These are phyloP conservation scores for Phytopythium sindhum DNA, from an alignment of 352 stramenopile genomes.

Conservation along the genomic window DNA sequence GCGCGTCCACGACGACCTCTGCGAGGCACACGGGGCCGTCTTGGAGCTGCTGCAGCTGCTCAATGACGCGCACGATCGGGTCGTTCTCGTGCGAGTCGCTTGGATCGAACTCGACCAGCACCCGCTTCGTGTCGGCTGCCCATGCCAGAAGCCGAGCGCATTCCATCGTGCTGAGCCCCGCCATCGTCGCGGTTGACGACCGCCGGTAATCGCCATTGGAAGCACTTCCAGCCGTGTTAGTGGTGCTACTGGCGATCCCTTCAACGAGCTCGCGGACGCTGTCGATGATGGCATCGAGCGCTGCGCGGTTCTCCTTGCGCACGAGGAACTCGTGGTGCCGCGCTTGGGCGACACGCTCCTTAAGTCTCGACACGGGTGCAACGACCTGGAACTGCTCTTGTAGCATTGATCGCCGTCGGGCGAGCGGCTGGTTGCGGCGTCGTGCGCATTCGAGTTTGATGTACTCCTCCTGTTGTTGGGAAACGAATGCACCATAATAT, in stretches of 20 bases:
- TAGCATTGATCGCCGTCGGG: constrained; percentile 41
- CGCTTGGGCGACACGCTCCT: constrained; percentile 41
- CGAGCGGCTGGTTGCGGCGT: constrained; percentile 37
- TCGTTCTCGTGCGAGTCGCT: constrained; percentile 43
- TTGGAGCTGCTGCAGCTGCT: constrained; percentile 53
- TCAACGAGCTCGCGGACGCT: constrained; percentile 37
- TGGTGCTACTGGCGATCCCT: constrained; percentile 1
- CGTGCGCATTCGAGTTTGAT: constrained; percentile 55
- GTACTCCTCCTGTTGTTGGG: constrained; percentile 40
- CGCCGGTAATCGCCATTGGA: neutral
- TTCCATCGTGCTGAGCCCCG: constrained; percentile 44
- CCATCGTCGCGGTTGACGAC: constrained; percentile 5
- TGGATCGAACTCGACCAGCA: constrained; percentile 44
- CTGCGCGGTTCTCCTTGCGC: constrained; percentile 43
- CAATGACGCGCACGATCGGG: constrained; percentile 41
- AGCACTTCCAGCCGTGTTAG: neutral
- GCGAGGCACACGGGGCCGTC: constrained; percentile 54
- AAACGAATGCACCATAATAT: too few relatives aligned
- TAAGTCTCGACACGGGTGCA: constrained; percentile 30
- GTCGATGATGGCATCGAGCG: constrained; percentile 38
- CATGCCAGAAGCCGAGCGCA: constrained; percentile 40
- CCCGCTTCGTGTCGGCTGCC: constrained; percentile 29
- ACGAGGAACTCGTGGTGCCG: constrained; percentile 49
- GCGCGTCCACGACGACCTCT: constrained; percentile 44
- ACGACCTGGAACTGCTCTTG: constrained; percentile 44